Percentiles rank a stretch among this genome's conserved stretches.
Evolutionary conservation across 768 basidiomycete species (phyloP).

Genomic region (Neoboletus brunneissimus): DNA sequence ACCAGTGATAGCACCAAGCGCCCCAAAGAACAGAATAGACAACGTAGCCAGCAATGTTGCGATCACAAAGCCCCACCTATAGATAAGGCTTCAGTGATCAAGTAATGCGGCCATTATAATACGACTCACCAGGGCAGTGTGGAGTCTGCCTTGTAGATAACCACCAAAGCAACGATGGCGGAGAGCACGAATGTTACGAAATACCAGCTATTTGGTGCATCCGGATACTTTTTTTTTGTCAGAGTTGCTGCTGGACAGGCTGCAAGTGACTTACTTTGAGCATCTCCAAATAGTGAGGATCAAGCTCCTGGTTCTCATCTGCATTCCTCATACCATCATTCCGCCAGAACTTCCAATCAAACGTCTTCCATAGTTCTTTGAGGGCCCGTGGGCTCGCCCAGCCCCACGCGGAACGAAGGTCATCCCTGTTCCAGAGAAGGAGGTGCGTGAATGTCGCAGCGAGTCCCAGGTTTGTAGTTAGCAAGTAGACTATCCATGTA

Average conservation of each 20-base stretch:
- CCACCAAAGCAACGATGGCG: slow-evolving; percentile 51
- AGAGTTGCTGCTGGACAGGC: slow-evolving; percentile 15
- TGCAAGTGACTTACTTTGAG: slow-evolving; percentile 24
- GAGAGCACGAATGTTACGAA: slow-evolving; percentile 20
- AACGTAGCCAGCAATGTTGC: slow-evolving; percentile 48
- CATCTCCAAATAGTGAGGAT: slow-evolving; percentile 58
- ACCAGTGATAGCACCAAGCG: slow-evolving; percentile 52
- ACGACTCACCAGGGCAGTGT: slow-evolving; percentile 48
- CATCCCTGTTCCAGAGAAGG: slow-evolving; percentile 50
- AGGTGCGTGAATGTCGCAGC: slow-evolving; percentile 52
- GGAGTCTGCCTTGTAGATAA: slow-evolving; percentile 51
- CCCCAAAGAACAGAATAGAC: slow-evolving; percentile 54
- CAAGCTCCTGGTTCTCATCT: slow-evolving; percentile 41
- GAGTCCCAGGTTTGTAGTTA: slow-evolving; percentile 29
- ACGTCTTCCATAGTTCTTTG: slow-evolving; percentile 24
- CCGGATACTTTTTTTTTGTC: slow-evolving; percentile 30
- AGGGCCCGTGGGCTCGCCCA: slow-evolving; percentile 38
- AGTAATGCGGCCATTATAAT: background rate
- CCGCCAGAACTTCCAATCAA: slow-evolving; percentile 39
- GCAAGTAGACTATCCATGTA: slow-evolving; percentile 22
- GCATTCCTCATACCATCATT: slow-evolving; percentile 20
- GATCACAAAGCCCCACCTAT: slow-evolving; percentile 49
- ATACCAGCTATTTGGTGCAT: slow-evolving; percentile 38
- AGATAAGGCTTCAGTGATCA: background rate
- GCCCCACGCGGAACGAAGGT: slow-evolving; percentile 45